A percentile compares a stretch with the other conserved stretches of the same genome.
Conservation (phyloP, 805 yeast species). For the Schizosaccharomyces octosporus region DNA sequence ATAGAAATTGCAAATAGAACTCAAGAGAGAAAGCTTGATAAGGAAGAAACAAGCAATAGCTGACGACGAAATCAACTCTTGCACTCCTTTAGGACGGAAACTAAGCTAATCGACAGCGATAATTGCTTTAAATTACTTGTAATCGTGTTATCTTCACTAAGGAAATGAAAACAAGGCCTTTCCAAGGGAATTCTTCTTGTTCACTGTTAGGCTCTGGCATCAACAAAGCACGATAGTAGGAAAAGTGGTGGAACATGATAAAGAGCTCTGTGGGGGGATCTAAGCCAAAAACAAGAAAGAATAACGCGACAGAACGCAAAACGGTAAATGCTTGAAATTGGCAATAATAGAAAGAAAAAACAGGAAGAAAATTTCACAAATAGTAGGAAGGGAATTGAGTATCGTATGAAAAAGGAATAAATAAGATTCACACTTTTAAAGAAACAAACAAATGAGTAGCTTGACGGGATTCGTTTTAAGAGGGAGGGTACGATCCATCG, state of each 20-base stretch:
- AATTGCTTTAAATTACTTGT: background rate
- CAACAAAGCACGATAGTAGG: too few species aligned
- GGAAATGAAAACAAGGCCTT: background rate
- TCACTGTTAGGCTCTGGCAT: too few species aligned
- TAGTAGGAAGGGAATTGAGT: background rate
- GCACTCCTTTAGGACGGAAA: background rate
- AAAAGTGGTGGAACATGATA: too few species aligned
- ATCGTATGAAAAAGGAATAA: background rate
- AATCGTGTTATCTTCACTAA: background rate
- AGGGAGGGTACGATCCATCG: too few species aligned
- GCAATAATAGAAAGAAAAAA: background rate
- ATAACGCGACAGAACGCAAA: too few species aligned
- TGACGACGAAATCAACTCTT: background rate
- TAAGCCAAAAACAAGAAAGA: too few species aligned
- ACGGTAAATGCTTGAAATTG: background rate
- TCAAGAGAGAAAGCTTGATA: background rate
- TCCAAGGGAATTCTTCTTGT: background rate
- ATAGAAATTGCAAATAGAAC: background rate
- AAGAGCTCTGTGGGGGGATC: too few species aligned
- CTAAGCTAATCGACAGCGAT: background rate
- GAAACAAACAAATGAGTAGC: background rate
- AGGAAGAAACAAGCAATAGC: background rate
- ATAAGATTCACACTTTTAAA: background rate
- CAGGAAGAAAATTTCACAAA: background rate
- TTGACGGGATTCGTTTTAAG: background rate